Conservation (phyloP, 768 basidiomycete species). For the Russula ochroleuca region DNA sequence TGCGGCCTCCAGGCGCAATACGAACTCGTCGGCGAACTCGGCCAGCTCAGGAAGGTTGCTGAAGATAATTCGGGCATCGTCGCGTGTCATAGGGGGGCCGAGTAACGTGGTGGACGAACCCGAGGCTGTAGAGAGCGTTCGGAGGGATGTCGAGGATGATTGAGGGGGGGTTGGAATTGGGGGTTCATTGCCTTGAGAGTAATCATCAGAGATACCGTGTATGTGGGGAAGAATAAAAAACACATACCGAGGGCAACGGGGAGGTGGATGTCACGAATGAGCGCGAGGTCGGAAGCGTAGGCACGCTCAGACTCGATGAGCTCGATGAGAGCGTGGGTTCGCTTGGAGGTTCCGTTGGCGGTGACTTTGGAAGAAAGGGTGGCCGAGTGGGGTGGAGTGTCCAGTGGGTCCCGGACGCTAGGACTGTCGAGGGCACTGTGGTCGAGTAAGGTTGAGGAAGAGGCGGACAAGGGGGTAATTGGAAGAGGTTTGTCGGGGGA, state of each 20-base stretch:
- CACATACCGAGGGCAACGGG: slow-evolving; percentile 67
- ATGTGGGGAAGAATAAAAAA: slow-evolving; percentile 23
- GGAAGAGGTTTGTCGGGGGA: slow-evolving; percentile 37
- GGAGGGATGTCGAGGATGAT: slow-evolving; percentile 45
- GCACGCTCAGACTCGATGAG: slow-evolving; percentile 74
- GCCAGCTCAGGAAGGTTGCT: slow-evolving; percentile 74
- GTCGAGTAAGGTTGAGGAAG: slow-evolving; percentile 22
- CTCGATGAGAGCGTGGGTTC: slow-evolving; percentile 73
- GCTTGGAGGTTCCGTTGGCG: slow-evolving; percentile 48
- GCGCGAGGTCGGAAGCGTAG: slow-evolving; percentile 77
- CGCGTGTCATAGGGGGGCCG: slow-evolving; percentile 61
- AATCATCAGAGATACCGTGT: neutral
- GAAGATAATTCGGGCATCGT: slow-evolving; percentile 71
- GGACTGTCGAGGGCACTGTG: slow-evolving; percentile 23
- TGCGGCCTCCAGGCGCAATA: slow-evolving; percentile 59
- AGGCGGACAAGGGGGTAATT: slow-evolving; percentile 31
- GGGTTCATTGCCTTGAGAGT: slow-evolving; percentile 38
- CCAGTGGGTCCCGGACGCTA: slow-evolving; percentile 8
- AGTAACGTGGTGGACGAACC: slow-evolving; percentile 38
- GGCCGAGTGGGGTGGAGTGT: slow-evolving; percentile 23
- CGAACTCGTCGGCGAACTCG: slow-evolving; percentile 61
- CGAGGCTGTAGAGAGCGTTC: slow-evolving; percentile 50
- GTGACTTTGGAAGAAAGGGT: slow-evolving; percentile 21
- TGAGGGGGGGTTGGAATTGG: slow-evolving; percentile 38
- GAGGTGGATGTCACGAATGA: slow-evolving; percentile 74